Conservation (phyloP, 2,329 filamentous ascomycete genomes). For the Apiospora aurea region DNA sequence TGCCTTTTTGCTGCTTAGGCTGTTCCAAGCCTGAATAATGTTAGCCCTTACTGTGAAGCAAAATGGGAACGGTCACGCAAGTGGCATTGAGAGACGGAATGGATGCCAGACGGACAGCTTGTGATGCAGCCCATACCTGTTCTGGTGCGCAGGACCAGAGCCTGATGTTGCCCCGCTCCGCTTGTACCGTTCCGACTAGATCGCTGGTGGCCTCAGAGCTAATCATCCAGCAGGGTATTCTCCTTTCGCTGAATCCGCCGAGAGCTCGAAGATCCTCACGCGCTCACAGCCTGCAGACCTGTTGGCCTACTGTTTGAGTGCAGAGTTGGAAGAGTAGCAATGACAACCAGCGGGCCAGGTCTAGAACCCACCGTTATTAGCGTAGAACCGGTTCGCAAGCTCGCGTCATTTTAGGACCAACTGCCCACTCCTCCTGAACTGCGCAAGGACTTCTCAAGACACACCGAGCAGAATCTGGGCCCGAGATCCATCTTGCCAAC, state of each 20-base stretch:
- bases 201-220: background rate
- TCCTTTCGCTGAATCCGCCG: background rate
- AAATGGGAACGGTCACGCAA: background rate
- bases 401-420: background rate
- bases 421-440: background rate
- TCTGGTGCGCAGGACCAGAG: background rate
- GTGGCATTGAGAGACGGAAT: background rate
- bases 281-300: background rate
- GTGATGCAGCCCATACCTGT: background rate
- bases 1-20: background rate
- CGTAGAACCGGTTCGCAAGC: background rate
- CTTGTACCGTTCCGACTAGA: background rate
- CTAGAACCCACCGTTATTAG: background rate
- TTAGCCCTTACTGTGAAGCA: background rate
- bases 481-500: background rate
- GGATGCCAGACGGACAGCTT: background rate
- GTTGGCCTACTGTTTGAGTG: background rate
- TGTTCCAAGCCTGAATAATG: background rate
- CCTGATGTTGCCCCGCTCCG: background rate
- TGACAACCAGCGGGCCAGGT: background rate
- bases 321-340: background rate
- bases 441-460: background rate
- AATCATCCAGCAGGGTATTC: background rate
- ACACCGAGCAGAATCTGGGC: background rate
- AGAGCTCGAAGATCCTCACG: background rate